Base-by-base conservation (phyloP, 2,329 filamentous ascomycete species). In the Trichocomaceae sp. region DNA sequence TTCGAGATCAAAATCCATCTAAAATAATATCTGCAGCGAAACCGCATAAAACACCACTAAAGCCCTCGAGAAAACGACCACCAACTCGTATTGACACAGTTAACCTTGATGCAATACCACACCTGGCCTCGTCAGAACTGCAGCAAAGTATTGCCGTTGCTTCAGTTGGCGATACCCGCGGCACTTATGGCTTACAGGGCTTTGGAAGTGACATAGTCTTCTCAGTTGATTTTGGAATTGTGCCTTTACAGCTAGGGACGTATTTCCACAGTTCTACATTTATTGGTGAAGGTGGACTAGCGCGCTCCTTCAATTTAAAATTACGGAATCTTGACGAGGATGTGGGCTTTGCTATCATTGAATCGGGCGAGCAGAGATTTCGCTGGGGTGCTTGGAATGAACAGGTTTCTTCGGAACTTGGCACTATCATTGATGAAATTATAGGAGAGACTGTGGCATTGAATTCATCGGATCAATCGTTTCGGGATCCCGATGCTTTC, bases 251-350 rank as follows among this genome's bases (percentile, higher is more conserved):
- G 8, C 58, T 71, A 6, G 80, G 77, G 1, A 81, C 78, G 0
- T 82, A 76, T 61, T 84, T 83, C 58, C 78, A 81, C 57, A 66
- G 75, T 44, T 73, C 70, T 46, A 83, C 80, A 4, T 80, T 84
- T 57, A 71, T 84, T 55, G 82, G 82, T 26, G 80, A 79, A 59
- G 80, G 79, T 2, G 76, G 79, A 23, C 75, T 84, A 47, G 63
- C 67, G 15, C 72, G 70, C 35, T 75, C 75, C 35, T 59, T 84
- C 5, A 58, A 67, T 10, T 17, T 78, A 10, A 49, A 54, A 19
- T 60, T 64, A 6, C 68, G 77, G 41, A 65, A 79, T 58, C 57
- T 82, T 23, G 76, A 81, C 57, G 61, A 66, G 29, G 61, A 64
- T 48, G 65, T 66, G 37, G 74, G 76, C 13, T 63, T 68, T 62